These are phyloP conservation scores for Endoconidiophora laricicola DNA, from an alignment of 2,329 filamentous ascomycete species.

Conservation along the genomic window DNA sequence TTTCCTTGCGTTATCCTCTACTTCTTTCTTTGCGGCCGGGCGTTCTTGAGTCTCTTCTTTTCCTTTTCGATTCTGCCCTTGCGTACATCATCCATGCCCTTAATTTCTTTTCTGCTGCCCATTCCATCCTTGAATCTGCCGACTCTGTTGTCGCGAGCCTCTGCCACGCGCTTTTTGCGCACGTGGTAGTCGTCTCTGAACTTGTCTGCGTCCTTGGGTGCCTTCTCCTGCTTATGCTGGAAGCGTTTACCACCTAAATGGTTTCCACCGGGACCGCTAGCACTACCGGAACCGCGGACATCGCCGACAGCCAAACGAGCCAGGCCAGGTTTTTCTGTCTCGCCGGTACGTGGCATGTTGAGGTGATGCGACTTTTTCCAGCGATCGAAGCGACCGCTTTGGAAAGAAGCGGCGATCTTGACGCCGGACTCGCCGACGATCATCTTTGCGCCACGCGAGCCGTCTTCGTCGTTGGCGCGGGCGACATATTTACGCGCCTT, in stretches of 20 bases:
- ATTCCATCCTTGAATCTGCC: slow-evolving; percentile 57
- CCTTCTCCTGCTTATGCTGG: slow-evolving; percentile 73
- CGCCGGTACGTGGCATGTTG: slow-evolving; percentile 63
- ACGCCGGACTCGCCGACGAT: slow-evolving; percentile 80
- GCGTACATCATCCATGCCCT: slow-evolving; percentile 66
- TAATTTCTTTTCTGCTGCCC: slow-evolving; percentile 63
- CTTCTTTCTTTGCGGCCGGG: slow-evolving; percentile 51
- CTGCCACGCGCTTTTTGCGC: slow-evolving; percentile 76
- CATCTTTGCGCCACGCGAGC: slow-evolving; percentile 54
- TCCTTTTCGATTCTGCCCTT: slow-evolving; percentile 67
- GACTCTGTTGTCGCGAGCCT: slow-evolving; percentile 70
- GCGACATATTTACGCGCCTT: slow-evolving; percentile 91
- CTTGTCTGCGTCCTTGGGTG: slow-evolving; percentile 87
- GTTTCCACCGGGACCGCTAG: neutral
- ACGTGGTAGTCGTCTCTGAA: slow-evolving; percentile 79
- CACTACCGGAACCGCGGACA: slow-evolving; percentile 1
- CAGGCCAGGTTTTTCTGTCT: slow-evolving; percentile 43
- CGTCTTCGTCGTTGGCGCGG: slow-evolving; percentile 85
- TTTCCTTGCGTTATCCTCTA: slow-evolving; percentile 9
- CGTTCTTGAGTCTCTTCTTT: slow-evolving; percentile 72
- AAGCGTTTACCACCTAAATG: slow-evolving; percentile 33
- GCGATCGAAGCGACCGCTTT: slow-evolving; percentile 79
- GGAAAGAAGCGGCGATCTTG: slow-evolving; percentile 89
- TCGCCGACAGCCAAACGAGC: slow-evolving; percentile 16
- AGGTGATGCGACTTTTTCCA: slow-evolving; percentile 83